Conservation (phyloP, 2,329 filamentous ascomycete genomes). For the Ophiosphaerella korrae region DNA sequence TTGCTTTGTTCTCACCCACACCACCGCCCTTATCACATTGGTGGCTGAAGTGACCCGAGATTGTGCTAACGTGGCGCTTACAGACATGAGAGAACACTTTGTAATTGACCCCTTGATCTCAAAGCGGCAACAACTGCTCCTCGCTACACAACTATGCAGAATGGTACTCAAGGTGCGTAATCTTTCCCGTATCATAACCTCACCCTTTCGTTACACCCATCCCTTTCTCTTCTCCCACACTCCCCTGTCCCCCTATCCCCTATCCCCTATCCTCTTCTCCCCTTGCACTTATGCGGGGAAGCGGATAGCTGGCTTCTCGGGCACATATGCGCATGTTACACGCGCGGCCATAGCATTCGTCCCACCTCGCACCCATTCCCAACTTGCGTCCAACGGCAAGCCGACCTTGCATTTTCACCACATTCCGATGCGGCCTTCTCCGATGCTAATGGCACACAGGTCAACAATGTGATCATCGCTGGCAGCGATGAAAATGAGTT, state of each 20-base stretch:
- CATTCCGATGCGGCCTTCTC: slow-evolving; percentile 3
- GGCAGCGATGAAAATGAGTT: slow-evolving; percentile 87
- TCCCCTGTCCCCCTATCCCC: neutral
- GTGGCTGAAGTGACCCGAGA: slow-evolving; percentile 13
- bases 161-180: slow-evolving; percentile 70
- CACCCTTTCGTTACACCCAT: slow-evolving; percentile 12
- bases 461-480: slow-evolving; percentile 93
- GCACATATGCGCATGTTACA: slow-evolving; percentile 9
- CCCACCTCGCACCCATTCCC: neutral
- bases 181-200: slow-evolving; percentile 27
- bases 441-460: slow-evolving; percentile 44
- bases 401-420: neutral
- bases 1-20: slow-evolving; percentile 12
- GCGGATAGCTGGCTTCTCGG: slow-evolving; percentile 18
- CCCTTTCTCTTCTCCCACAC: slow-evolving; percentile 13
- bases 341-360: slow-evolving; percentile 10
- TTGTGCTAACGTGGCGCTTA: slow-evolving; percentile 31
- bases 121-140: slow-evolving; percentile 94
- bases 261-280: neutral
- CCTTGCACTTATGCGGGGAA: slow-evolving; percentile 20
- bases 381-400: neutral
- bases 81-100: slow-evolving; percentile 96
- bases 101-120: slow-evolving; percentile 98
- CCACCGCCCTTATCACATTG: slow-evolving; percentile 7
- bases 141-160: slow-evolving; percentile 95